These are phyloP conservation scores for Lipomyces sp. DNA, from an alignment of 805 yeast genomes.

Conservation along the genomic window DNA sequence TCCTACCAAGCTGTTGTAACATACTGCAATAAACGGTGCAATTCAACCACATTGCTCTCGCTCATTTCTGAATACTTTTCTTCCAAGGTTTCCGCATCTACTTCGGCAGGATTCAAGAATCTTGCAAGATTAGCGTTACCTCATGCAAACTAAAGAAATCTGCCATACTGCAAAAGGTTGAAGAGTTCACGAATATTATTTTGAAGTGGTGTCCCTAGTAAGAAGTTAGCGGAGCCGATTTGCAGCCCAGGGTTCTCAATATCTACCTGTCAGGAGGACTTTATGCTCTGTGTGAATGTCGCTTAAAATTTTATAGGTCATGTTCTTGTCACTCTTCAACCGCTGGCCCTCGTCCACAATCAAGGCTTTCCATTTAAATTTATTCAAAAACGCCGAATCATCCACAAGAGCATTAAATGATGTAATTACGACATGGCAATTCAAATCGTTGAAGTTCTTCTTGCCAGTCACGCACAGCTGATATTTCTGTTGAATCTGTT, in stretches of 20 bases:
- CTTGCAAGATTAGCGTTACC: not conserved
- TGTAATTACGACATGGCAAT: slow-evolving; percentile 68
- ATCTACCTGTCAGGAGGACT: slow-evolving; percentile 76
- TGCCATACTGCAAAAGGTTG: slow-evolving; percentile 66
- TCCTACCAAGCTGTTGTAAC: slow-evolving; percentile 20
- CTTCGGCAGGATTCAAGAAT: slow-evolving; percentile 78
- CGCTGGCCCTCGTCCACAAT: slow-evolving; percentile 96
- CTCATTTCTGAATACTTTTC: slow-evolving; percentile 90
- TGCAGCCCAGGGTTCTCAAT: no score
- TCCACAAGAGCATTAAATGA: slow-evolving; percentile 80
- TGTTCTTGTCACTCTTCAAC: slow-evolving; percentile 60
- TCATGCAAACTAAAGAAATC: not conserved
- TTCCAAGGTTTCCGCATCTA: slow-evolving; percentile 81
- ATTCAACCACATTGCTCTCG: slow-evolving; percentile 75
- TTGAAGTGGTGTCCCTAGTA: slow-evolving; percentile 87
- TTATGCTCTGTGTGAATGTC: slow-evolving; percentile 69
- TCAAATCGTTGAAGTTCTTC: slow-evolving; percentile 19
- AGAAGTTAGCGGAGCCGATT: not conserved
- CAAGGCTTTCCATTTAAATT: slow-evolving; percentile 71
- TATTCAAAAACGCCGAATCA: slow-evolving; percentile 62
- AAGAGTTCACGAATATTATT: slow-evolving; percentile 86
- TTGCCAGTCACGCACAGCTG: slow-evolving; percentile 25
- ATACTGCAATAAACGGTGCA: slow-evolving; percentile 63
- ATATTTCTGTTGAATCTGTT: slow-evolving; percentile 52
- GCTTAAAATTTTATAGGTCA: slow-evolving; percentile 41